Conservation (phyloP, 306 rosid species). For the Fagus crenata region DNA sequence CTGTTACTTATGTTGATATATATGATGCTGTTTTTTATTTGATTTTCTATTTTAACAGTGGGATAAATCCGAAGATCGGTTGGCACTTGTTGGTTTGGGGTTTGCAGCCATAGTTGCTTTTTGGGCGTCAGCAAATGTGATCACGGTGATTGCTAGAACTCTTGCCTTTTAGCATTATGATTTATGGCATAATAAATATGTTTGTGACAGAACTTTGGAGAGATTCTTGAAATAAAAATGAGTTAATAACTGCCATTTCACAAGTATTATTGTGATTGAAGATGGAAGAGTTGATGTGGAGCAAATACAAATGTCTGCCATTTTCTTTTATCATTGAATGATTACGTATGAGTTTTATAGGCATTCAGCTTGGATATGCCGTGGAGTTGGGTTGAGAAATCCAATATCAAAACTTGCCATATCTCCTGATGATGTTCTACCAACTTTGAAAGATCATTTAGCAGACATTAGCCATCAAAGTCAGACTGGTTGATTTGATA, state of each 20-base stretch:
- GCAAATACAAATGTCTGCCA: neutral
- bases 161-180: slow-evolving; percentile 5
- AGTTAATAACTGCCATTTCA: neutral
- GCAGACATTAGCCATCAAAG: neutral
- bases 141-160: slow-evolving; percentile 48
- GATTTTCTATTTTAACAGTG: slow-evolving; percentile 50
- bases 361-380: neutral
- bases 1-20: neutral
- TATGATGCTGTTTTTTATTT: slow-evolving; percentile 16
- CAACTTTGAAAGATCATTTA: neutral
- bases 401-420: neutral
- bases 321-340: neutral
- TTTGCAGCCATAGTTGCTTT: slow-evolving; percentile 67
- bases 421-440: neutral
- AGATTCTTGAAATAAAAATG: slow-evolving; percentile 5
- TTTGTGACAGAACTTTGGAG: neutral
- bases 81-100: slow-evolving; percentile 72
- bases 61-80: slow-evolving; percentile 71
- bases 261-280: neutral
- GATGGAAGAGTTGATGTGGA: neutral
- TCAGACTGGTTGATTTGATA: neutral
- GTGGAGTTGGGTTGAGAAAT: slow-evolving; percentile 2
- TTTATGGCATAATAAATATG: neutral
- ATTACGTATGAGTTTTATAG: neutral
- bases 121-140: slow-evolving; percentile 66